Evolutionary conservation across 768 basidiomycete genomes (phyloP).

Genomic region (Auriscalpium vulgare): DNA sequence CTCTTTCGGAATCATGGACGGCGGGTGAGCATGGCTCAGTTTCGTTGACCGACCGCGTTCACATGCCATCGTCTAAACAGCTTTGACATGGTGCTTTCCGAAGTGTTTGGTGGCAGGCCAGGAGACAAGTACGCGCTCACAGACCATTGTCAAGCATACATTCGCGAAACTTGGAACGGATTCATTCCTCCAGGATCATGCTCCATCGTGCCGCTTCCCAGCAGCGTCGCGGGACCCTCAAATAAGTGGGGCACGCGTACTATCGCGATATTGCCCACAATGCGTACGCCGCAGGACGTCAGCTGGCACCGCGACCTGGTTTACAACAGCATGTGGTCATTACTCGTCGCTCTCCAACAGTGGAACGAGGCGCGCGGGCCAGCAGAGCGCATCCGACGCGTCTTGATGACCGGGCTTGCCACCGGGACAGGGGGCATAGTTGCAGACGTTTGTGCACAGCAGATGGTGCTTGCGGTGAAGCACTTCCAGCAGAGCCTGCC

Average conservation of each 20-base stretch:
- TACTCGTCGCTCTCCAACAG: slow-evolving; percentile 19
- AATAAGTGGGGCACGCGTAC: slow-evolving; percentile 13
- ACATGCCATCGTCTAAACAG: background rate
- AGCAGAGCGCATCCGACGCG: background rate
- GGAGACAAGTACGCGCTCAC: background rate
- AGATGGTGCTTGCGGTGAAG: slow-evolving; percentile 10
- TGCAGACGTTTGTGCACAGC: slow-evolving; percentile 1
- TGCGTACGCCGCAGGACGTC: slow-evolving; percentile 23
- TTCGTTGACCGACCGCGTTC: background rate
- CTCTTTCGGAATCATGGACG: slow-evolving; percentile 11
- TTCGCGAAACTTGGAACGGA: background rate
- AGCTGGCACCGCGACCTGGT: slow-evolving; percentile 27
- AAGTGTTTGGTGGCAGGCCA: background rate
- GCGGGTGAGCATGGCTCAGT: slow-evolving; percentile 3
- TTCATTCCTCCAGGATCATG: slow-evolving; percentile 9
- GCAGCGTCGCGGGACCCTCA: background rate
- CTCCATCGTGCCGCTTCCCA: slow-evolving; percentile 3
- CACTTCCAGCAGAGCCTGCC: slow-evolving; percentile 4
- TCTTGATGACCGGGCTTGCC: slow-evolving; percentile 16
- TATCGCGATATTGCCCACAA: slow-evolving; percentile 26
- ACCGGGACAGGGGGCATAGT: slow-evolving; percentile 10
- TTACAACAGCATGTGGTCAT: slow-evolving; percentile 27
- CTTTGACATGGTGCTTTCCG: slow-evolving; percentile 9
- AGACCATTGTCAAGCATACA: slow-evolving; percentile 3
- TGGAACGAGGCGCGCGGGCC: slow-evolving; percentile 16